Base-by-base conservation (phyloP, 495 filamentous ascomycete species). In the Podospora conica region DNA sequence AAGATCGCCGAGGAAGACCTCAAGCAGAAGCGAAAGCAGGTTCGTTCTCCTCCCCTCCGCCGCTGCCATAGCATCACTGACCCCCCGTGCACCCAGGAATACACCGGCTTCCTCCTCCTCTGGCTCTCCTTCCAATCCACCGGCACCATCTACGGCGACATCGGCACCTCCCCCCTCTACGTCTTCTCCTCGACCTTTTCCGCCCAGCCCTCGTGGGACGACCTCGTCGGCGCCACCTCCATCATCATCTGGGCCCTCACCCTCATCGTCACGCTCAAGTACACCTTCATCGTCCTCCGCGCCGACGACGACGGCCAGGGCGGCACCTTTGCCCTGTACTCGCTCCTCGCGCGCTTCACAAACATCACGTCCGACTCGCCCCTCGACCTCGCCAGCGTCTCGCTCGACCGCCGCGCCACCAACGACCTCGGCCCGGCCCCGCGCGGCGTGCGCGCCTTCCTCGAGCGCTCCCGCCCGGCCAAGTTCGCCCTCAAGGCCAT, bases 241-340 rank as follows among this genome's bases (percentile, higher is more conserved):
- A 80, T 92, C 64, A 85, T 92, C 60, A 85, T 91, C 58, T 92
- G 90, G 90, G 81, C 87, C 2, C 72, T 92, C 28, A 88, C 85
- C 21, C 77, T 91, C 62, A 90, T 91, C 80, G 88, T 92, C 22
- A 89, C 84, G 1, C 66, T 91, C 66, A 92, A 92, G 74, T 92
- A 92, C 69, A 76, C 87, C 18, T 76, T 89, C 54, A 86, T 92
- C 68, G 84, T 91, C 24, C 79, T 92, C 24, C 77, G 74, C n/a
- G 89, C 88, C 24, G 90, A 92, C 75, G 88, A 92, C 71, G 87
- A 91, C 63, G 90, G 90, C 29, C 88, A 92, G 74, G 90, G 90
- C 21, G 90, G 89, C 55, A 92, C 89, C 55, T 74, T 71, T 55
- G 70, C 68, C 18, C 59, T 71, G 31, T 74, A 71, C 62, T 71